Evolutionary conservation across 768 basidiomycete genomes (phyloP), one percentile per base, ranked within the genome.

Genomic region (Exidia glandulosa): DNA sequence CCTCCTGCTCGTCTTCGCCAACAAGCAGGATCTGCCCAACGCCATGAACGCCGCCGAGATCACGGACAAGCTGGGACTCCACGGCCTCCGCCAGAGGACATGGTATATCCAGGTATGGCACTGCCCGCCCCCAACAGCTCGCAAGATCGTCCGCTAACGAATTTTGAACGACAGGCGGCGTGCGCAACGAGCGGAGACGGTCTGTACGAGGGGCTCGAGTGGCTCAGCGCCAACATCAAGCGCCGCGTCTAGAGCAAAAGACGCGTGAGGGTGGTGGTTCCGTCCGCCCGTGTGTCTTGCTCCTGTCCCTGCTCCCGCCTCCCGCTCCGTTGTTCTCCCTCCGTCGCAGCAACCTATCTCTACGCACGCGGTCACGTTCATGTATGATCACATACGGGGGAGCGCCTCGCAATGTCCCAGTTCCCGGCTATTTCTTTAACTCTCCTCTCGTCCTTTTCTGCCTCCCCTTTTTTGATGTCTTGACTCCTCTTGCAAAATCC

Each of bases 1-100:
- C 57, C 88, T 97, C 68, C 88, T 99, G 66, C 85, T 99, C 65
- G 96, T 99, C 70, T 98, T 98, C 69, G 95, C 96, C 74, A 99
- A 99, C 86, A 99, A 99, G 80, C 96, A 99, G 77, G 96, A 99
- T 85, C 77, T 99, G 71, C 96, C 96, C 65, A 98, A 99, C 72
- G 96, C 95, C 65, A 97, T 97, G 94, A 95, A 94, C 71, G 95
- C 95, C 45, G 90, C 94, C 64, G 96, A 99, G 76, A 96, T 99
- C 70, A 98, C 96, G 61, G 96, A 99, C 77, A 98, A 98, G 76
- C 92, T 99, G 67, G 95, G 96, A 63, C 88, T 99, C 57, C 95
- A 98, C 71, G 90, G 92, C 57, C 86, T 99, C 68, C 87, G 94
- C 72, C 90, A 97, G 79, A 81, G 96, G 77, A 92, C 89, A 63